Base-by-base conservation (phyloP, 2,329 filamentous ascomycete genomes). In the Endoconidiophora laricicola region DNA sequence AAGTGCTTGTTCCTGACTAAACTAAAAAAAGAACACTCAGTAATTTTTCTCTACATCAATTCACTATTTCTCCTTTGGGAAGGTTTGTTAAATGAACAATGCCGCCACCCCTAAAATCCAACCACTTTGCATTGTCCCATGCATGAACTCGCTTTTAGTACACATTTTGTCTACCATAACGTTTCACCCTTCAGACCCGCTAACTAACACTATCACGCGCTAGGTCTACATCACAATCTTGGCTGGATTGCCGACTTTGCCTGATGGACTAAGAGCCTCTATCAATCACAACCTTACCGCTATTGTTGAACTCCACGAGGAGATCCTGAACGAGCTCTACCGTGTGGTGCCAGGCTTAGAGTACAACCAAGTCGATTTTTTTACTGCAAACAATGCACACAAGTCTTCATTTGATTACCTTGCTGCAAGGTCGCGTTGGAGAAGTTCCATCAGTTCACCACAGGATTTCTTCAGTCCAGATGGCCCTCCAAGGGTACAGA, bases 291-390 rank as follows among this genome's bases (percentile, higher is more conserved):
- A 87, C 58, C 68, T 94, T 39, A 78, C 80, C 24, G 81, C 86
- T 52, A 86, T 96, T 52, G 70, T 93, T 49, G 76, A 83, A 55
- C 69, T 94, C 7, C 91, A 98, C 58, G 85, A 94, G 59, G 78
- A 82, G 53, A 76, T 96, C 22, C 70, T 95, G 3, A 73, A 73
- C 0, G 79, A 86, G 36, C 71, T 96, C 36, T 83, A 87, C 57
- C 71, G 70, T 14, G 73, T 72, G 0, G 73, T 91, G 4, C 84
- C 86, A 1, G 70, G 81, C 57, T 82, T 82, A 2, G 76, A 81
- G 57, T 78, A 77, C 57, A 68, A 68, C 0, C 73, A 76, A 48
- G 50, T 64, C 4, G 67, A 69, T 18, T 52, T 58, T 18, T 18
- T 40, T 45, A n/a, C 12, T 40, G 48, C n/a, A 10, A 23, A 37